Evolutionary conservation across 331 rosid genomes (phyloP).

Genomic region (Quercus lobata): DNA sequence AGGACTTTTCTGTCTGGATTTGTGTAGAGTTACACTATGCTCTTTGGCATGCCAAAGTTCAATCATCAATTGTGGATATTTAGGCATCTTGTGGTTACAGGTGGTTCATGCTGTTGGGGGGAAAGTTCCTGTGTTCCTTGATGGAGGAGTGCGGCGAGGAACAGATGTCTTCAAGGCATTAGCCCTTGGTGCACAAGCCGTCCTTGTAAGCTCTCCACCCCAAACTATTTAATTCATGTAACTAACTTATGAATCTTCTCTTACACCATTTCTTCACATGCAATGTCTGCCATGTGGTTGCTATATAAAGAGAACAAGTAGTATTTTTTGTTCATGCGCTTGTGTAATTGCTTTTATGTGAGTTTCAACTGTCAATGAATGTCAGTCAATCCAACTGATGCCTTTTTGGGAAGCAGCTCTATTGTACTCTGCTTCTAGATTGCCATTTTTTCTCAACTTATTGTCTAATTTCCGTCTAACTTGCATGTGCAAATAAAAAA

Average conservation of each 20-base stretch:
- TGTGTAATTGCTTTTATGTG: background rate
- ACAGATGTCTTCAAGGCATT: constrained; percentile 65
- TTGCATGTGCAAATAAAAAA: background rate
- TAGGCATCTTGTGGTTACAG: constrained; percentile 23
- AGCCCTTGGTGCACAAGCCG: constrained; percentile 70
- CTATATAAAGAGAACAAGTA: background rate
- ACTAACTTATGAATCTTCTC: background rate
- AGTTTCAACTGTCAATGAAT: background rate
- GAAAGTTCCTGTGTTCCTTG: constrained; percentile 49
- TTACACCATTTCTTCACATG: background rate
- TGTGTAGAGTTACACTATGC: background rate
- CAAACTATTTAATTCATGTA: background rate
- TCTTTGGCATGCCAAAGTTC: background rate
- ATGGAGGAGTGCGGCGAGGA: constrained; percentile 66
- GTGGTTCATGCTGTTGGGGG: constrained; percentile 58
- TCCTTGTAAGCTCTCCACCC: constrained; percentile 38
- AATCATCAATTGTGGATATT: background rate
- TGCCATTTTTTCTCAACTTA: background rate
- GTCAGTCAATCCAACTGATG: background rate
- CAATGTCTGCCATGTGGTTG: background rate
- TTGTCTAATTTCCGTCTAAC: background rate
- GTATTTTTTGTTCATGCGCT: background rate
- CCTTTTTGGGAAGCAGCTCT: background rate
- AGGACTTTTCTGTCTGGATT: background rate
- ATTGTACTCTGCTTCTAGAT: background rate